Percentiles rank a stretch among this genome's conserved stretches.
Conservation (phyloP, 169 alveolate genomes). For the Plasmodium adleri region DNA sequence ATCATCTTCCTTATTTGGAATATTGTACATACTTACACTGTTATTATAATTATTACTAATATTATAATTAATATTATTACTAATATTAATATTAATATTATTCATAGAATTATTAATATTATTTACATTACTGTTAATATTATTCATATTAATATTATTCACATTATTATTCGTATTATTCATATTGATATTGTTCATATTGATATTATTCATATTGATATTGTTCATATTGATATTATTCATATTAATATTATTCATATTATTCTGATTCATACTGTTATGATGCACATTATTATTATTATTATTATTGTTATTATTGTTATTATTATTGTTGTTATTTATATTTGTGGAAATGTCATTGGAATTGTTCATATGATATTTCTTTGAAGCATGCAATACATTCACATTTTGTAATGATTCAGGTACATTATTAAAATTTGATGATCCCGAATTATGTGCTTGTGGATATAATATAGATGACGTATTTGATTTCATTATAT, state of each 20-base stretch:
- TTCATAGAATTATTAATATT: too few species aligned
- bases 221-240: too few species aligned
- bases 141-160: too few species aligned
- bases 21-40: neutral
- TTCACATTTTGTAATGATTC: conserved; percentile 16
- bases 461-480: conserved; percentile 35
- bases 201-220: too few species aligned
- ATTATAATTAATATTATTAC: too few species aligned
- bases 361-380: neutral
- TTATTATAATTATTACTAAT: neutral
- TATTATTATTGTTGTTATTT: neutral
- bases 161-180: too few species aligned
- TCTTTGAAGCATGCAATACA: neutral
- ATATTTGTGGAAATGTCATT: neutral
- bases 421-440: neutral
- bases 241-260: too few species aligned
- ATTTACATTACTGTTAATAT: too few species aligned
- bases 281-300: neutral
- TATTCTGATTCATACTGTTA: too few species aligned
- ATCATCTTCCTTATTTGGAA: conserved; percentile 36
- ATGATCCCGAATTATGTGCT: conserved; percentile 2
- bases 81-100: too few species aligned
- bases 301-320: neutral
- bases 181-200: too few species aligned
- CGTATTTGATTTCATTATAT: conserved; percentile 14